Percentiles rank a stretch among this genome's conserved stretches.
Evolutionary conservation across 23 red algal species (phyloP).

Genomic region (Gracilariopsis chorda): DNA sequence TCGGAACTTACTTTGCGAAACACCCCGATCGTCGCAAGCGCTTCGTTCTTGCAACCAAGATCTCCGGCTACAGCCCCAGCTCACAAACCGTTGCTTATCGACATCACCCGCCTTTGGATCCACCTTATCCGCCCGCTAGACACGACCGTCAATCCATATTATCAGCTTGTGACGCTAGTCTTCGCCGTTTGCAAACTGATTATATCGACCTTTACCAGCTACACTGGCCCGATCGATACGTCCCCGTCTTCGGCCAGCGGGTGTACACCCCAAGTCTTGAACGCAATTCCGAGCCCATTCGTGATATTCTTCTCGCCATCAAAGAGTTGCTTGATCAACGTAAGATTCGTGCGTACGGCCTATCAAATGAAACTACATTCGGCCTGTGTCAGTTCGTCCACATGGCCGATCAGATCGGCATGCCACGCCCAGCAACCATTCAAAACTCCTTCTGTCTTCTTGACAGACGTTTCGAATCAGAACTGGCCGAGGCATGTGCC

Average conservation of each 20-base stretch:
- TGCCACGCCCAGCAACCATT: conserved; percentile 76
- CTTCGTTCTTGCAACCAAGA: conserved; percentile 80
- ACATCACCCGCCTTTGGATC: not conserved
- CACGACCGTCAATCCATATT: conserved; percentile 52
- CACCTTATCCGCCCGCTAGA: not conserved
- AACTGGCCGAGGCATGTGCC: conserved; percentile 73
- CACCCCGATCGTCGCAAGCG: conserved; percentile 34
- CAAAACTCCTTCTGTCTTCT: conserved; percentile 88
- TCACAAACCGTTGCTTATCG: not conserved
- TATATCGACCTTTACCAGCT: conserved; percentile 97
- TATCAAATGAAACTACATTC: conserved; percentile 91
- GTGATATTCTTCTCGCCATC: conserved; percentile 61
- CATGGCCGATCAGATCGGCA: conserved; percentile 35
- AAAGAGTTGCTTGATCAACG: conserved; percentile 71
- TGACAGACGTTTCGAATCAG: conserved; percentile 74
- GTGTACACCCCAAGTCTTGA: conserved; percentile 39
- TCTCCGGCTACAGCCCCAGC: not conserved
- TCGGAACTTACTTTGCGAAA: conserved; percentile 72
- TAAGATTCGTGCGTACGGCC: conserved; percentile 83
- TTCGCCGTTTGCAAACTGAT: conserved; percentile 70
- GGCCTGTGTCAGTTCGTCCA: conserved; percentile 63
- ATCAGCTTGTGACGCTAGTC: conserved; percentile 65
- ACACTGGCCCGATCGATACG: conserved; percentile 94
- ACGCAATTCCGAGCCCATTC: conserved; percentile 1
- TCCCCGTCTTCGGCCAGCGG: conserved; percentile 58